These are phyloP conservation scores for Raphanus hybrid DNA, from an alignment of 441 rosid genomes.

Conservation along the genomic window DNA sequence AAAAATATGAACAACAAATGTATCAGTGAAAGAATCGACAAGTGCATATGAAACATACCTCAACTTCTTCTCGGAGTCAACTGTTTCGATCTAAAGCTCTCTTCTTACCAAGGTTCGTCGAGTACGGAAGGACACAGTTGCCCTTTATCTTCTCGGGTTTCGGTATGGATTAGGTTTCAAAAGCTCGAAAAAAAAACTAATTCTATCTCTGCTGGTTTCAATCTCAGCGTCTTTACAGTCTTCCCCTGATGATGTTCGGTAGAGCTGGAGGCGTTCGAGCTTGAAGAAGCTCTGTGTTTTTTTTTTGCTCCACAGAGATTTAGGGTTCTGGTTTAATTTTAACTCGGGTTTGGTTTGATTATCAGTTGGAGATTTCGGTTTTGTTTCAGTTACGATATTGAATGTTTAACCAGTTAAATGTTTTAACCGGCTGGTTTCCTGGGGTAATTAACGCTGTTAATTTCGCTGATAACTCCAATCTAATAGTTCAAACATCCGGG, in stretches of 20 bases:
- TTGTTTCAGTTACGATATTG: not conserved
- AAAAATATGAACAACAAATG: conserved; percentile 16
- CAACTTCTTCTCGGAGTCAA: conserved; percentile 51
- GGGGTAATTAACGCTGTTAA: not conserved
- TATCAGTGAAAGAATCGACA: no score
- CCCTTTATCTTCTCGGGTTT: not conserved
- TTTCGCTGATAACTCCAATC: no score
- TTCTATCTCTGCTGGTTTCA: no score
- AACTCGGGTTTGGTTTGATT: not conserved
- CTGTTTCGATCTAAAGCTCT: no score
- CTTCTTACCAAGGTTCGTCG: no score
- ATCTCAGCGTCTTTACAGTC: no score
- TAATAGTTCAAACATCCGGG: no score
- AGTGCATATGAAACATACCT: conserved; percentile 12
- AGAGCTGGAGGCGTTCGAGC: no score
- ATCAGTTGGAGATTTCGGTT: not conserved
- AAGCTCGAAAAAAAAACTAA: no score
- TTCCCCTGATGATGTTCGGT: no score
- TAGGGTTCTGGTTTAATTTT: not conserved
- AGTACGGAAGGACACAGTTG: not conserved
- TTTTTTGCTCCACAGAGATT: not conserved
- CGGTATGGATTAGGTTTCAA: no score
- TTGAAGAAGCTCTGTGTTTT: not conserved
- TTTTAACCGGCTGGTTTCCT: not conserved
- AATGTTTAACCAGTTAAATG: no score